Evolutionary conservation across 306 rosid species (phyloP), one percentile per base, ranked within the genome.

Genomic region (Abrus precatorius): DNA sequence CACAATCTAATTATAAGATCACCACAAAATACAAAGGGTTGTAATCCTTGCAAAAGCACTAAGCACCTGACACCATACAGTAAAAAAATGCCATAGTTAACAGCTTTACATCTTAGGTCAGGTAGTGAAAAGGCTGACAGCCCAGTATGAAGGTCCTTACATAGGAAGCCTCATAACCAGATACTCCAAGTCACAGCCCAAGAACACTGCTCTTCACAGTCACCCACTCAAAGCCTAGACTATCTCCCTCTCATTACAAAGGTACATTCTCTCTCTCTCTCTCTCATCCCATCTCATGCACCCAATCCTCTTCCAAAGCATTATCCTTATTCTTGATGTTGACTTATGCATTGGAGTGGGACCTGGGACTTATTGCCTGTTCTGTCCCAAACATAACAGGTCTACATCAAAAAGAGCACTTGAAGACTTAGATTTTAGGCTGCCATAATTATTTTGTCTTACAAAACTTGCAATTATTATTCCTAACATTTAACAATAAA

Each of bases 11-110:
- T 20, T 20, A 20, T 20, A 43, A 74, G 50, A 45, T 45, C 11
- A 43, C 6, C 7, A 54, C 47, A 34, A 63, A 29, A 76, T 32
- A 72, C 2, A 1, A 30, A 20, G 41, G 67, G 34, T n/a, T 48
- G 61, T 56, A 34, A 20, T 64, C 47, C 29, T 74, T 65, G 68
- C 65, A 28, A 61, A 71, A 36, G 1, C 41, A 50, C 12, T 68
- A 78, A 55, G 40, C 30, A 45, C 74, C 44, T 38, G 44, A 65
- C 38, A 34, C 43, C 77, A 60, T n/a, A 49, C 32, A 34, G 36
- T 41, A 57, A 57, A 30, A 74, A 41, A 67, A 57, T 9, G 28
- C 52, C 64, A 32, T 27, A 52, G 28, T 30, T 54, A 74, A 74
- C 59, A 63, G 30, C 53, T 30, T 54, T 41, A 64, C 5, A 59